Conservation (phyloP, 1,139 yeast genomes). For the Groenewaldozyma auringiensis region DNA sequence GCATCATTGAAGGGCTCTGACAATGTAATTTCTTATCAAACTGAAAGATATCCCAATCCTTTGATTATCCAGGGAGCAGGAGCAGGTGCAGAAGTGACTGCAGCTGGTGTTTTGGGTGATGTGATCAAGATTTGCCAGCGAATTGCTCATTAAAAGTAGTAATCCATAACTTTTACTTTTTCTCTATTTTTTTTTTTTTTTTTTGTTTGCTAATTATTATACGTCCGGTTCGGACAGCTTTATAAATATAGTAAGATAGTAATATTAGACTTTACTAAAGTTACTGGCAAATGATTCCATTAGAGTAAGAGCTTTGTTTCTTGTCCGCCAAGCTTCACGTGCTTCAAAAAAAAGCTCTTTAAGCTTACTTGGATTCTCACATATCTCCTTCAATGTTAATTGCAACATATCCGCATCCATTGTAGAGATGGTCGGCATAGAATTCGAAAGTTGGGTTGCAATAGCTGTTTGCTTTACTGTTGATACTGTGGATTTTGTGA, state of each 20-base stretch:
- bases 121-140: conserved; percentile 86
- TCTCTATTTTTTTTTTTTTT: neutral
- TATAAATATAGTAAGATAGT: too few species aligned
- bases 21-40: conserved; percentile 85
- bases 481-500: conserved; percentile 5
- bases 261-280: neutral
- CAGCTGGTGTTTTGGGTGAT: conserved; percentile 96
- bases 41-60: conserved; percentile 88
- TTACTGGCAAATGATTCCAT: neutral
- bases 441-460: conserved; percentile 8
- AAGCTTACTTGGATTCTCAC: conserved; percentile 45
- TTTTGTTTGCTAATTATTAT: neutral
- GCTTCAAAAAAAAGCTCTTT: conserved; percentile 50
- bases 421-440: conserved; percentile 23
- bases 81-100: conserved; percentile 98
- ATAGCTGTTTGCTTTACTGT: conserved; percentile 4
- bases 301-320: neutral
- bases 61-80: conserved; percentile 95
- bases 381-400: conserved; percentile 56
- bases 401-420: conserved; percentile 59
- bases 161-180: neutral
- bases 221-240: too few species aligned
- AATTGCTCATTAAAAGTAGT: neutral
- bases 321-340: neutral
- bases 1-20: conserved; percentile 94